Percentiles rank a stretch among this genome's conserved stretches.
Conservation (phyloP, 768 basidiomycete species). For the Auricularia auricula-judae region DNA sequence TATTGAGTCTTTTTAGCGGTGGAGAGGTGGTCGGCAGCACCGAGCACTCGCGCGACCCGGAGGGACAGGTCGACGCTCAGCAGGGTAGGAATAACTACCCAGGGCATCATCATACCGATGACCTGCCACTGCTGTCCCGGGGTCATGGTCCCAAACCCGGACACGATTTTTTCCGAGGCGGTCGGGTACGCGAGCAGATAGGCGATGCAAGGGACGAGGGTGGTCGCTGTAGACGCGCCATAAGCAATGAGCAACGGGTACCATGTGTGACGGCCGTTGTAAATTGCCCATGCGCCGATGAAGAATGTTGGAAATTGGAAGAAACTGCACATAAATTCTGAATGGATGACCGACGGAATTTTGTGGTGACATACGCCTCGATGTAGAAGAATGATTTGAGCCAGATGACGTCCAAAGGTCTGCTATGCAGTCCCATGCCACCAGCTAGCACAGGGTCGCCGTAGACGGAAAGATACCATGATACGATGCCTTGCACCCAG, state of each 20-base stretch:
- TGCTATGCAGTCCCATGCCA: constrained; percentile 1
- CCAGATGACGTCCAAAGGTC: not conserved
- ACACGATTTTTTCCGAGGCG: not conserved
- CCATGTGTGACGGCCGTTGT: not conserved
- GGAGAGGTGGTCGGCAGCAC: not conserved
- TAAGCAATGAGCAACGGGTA: not conserved
- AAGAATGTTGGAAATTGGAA: not conserved
- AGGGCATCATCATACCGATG: not conserved
- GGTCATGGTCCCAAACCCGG: not conserved
- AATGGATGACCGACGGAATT: not conserved
- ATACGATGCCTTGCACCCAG: constrained; percentile 9
- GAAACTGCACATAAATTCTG: not conserved
- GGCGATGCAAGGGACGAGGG: not conserved
- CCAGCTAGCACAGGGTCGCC: constrained; percentile 4
- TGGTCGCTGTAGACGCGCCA: not conserved
- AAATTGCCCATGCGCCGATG: not conserved
- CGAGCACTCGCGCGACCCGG: not conserved
- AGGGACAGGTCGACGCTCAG: not conserved
- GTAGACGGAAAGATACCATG: constrained; percentile 1
- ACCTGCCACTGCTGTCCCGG: not conserved
- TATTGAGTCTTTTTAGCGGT: not conserved
- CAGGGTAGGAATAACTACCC: not conserved
- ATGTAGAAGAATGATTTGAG: not conserved
- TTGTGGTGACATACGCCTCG: not conserved
- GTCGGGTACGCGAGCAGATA: not conserved